Base-by-base conservation (phyloP, 371 early-diverging fungal genomes). In the Mortierella sp. region DNA sequence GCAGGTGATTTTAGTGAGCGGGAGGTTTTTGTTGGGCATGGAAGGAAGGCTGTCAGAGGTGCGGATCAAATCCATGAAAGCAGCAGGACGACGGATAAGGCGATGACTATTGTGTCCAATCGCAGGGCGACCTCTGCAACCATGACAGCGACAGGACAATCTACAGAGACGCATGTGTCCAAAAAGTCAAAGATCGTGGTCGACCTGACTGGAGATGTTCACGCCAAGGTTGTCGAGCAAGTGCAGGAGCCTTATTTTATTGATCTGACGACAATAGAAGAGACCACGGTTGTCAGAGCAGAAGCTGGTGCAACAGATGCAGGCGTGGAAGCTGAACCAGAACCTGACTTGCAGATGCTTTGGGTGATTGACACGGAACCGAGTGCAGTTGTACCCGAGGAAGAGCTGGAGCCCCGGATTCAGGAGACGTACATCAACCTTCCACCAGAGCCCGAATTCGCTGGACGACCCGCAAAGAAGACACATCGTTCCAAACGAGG, bases 301-400 rank as follows among this genome's bases (percentile, higher is more conserved):
- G 53, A 21, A 6, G 54, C n/a, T 3, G 51, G 37, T 16, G 50
- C 50, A 26, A 43, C 44, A 53, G 34, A n/a, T 10, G 69, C 43
- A 26, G 31, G 11, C 43, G 5, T 40, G 54, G 28, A 54, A 48
- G 31, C 19, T 8, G 55, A 54, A 44, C 37, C 40, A 54, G 31
- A 44, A 19, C 57, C 26, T 50, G 54, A 74, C 1, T 43, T 61
- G 34, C 51, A 53, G 13, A n/a, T 76, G 76, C 55, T 79, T 72
- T 82, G 82, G 82, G 73, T 82, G 28, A 72, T 82, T 43, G 79
- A 82, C 31, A 82, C 82, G 3, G 53, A 40, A 10, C 76, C 79
- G 5, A 71, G 48, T 57, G 75, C 72, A 2, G 8, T 74, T 0
- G 50, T 28, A 2, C 31, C 46, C 5, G 50, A 44, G 9, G 67